Base-by-base conservation (phyloP, 2,329 filamentous ascomycete species). In the Monilinia vaccinii-corymbosi region DNA sequence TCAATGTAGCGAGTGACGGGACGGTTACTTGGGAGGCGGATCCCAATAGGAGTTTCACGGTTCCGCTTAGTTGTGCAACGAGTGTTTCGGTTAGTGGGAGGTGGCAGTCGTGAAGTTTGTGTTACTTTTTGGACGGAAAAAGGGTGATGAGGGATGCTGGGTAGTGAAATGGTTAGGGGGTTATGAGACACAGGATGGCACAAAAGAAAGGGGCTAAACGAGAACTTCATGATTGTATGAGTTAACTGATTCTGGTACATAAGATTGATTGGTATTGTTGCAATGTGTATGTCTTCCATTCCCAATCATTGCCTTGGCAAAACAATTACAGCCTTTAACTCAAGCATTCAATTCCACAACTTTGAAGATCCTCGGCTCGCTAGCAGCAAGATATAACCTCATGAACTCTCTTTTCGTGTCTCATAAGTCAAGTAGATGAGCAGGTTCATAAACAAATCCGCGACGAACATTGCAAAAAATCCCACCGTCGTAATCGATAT, bases 11-110 rank as follows among this genome's bases (percentile, higher is more conserved):
- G 61, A 68, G 72, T 1, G 78, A 81, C 65, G 81, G 84, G 0
- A 74, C 73, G 0, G 73, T 87, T 10, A 76, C 73, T 2, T 90
- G 87, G 86, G 87, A 91, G 74, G 76, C 74, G 52, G 86, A 86
- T 60, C 67, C 67, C 8, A 70, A 71, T 62, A 65, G 64, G 49
- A 66, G 61, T 38, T 68, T 64, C 45, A 71, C 67, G 1, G 68
- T 71, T 13, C 69, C 69, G 1, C 48, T 52, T 2, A 49, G 45
- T n/a, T 69, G 67, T 64, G 65, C 66, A 4, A 67, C 65, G 9
- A 63, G 64, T 38, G 63, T 48, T 11, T 61, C 62, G 28, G 65
- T 71, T 11, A 66, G 58, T 50, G 63, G 63, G 32, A 64, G 44
- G 6, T 70, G 68, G 68, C 66, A 67, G 38, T 23, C 40, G 42